phyloP scores from a whole-genome alignment of 2,329 filamentous ascomycete genomes.

The Xylariaceae sp. region DNA sequence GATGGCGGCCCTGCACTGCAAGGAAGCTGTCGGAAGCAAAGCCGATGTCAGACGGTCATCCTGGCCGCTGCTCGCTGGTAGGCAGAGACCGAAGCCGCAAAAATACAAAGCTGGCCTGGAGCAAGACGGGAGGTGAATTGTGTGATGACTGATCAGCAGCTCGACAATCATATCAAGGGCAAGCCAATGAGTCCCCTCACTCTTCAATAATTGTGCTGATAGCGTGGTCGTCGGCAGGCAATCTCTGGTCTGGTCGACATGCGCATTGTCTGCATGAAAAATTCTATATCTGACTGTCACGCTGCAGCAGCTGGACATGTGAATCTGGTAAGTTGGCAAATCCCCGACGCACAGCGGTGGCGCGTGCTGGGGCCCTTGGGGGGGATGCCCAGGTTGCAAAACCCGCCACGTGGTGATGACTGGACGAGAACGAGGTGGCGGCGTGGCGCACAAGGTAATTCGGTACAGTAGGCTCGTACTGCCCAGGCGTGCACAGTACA shows the following conservation, averaged over 20 bases:
- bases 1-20: too few relatives aligned
- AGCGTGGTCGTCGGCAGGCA: background rate
- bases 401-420: background rate
- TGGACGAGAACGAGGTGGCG: background rate
- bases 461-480: too few relatives aligned
- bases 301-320: background rate
- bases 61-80: too few relatives aligned
- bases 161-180: background rate
- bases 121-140: too few relatives aligned
- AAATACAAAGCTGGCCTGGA: too few relatives aligned
- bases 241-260: background rate
- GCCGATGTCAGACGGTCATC: too few relatives aligned
- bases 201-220: background rate
- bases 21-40: too few relatives aligned
- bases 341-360: background rate
- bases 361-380: too few relatives aligned
- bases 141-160: too few relatives aligned
- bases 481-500: too few relatives aligned
- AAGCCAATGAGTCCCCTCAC: background rate
- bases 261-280: background rate
- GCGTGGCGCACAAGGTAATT: too few relatives aligned
- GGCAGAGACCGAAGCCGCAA: too few relatives aligned
- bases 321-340: background rate
- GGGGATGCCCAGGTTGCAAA: background rate
- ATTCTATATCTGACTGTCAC: background rate